Evolutionary conservation across 768 basidiomycete genomes (phyloP), one percentile per base, ranked within the genome.

Genomic region (Strobilomyces confusus): DNA sequence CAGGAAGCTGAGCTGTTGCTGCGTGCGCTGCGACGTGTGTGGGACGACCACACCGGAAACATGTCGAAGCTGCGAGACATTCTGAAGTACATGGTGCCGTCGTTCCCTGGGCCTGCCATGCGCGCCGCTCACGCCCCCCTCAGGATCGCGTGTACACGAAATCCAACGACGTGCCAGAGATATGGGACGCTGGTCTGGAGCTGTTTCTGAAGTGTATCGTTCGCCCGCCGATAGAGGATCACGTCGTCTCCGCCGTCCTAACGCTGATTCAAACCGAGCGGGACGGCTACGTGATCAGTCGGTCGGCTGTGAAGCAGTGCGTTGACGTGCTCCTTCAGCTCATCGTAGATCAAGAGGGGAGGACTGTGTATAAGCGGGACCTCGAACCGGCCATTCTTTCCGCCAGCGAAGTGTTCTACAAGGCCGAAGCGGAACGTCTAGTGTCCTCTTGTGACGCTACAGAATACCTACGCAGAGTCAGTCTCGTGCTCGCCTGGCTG

Each of bases 121-220:
- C 51, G 48, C n/a, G 50, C 45, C 56, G 47, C 61, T 62, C 47
- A 66, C 45, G 19, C 15, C 17, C 52, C 20, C 19, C 64, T 20
- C 64, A 99, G 97, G 97, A 99, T 74, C 90, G 93, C 42, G 88
- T 91, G 13, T 89, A 95, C 64, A 86, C 89, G 1, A 81, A 81
- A 56, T 66, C 78, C 36, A 84, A 85, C n/a, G 75, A 78, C 8
- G 84, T 95, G 3, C 92, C 89, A 0, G 77, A 83, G 52, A 93
- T 89, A 30, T 85, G 82, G 75, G 85, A 93, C 8, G 82, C 87
- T 41, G 95, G 97, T 9, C 75, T 90, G 25, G 75, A 83, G 20
- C 78, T 97, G 26, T 98, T 99, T 72, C 75, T 92, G 48, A 78
- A 83, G 52, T 84, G 84, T 55, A 92, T 97, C 63, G 82, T 94